Base-by-base conservation (phyloP, 331 rosid species). In the Quercus lobata region DNA sequence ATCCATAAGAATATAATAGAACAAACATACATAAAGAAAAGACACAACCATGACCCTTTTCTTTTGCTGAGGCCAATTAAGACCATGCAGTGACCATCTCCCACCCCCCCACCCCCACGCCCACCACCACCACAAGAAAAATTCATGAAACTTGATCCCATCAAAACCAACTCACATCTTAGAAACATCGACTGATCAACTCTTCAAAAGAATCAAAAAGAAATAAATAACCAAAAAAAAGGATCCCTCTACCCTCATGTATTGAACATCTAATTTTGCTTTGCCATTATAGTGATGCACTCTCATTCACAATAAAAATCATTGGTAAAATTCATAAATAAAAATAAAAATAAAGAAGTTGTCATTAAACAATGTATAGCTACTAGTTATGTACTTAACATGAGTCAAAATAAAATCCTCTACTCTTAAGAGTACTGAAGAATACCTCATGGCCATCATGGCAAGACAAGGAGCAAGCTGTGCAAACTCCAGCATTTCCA, bases 401-500 rank as follows among this genome's bases (percentile, higher is more conserved):
- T 62, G 5, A 62, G 15, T 29, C 41, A 27, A 15, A 62, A 63
- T 24, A 22, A 25, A 24, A 61, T 61, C 19, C 35, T 61, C 19
- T 16, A 7, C 21, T 5, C 22, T 5, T 16, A 30, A 63, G 37
- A 34, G 16, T 4, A n/a, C 37, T 34, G 69, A 22, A 25, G 58
- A 61, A 34, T 86, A 96, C 99, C 97, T 96, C 97, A 8, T 96
- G 99, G 71, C 98, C 99, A 78, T 96, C 99, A 71, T 96, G 99
- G 86, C 99, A 96, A 79, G 98, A 89, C 91, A 96, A 86, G 76
- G 97, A 90, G 87, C 99, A 96, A 70, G 99, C 99, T 21, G 97
- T 91, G 88, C 99, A 96, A 75, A 96, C 98, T 85, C 99, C 99
- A 85, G 97, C 95, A 85, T 93, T 93, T 68, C 99, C 99, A 22